A percentile compares a stretch with the other conserved stretches of the same genome.
These are phyloP conservation scores for Fusarium pseudonygamai DNA, from an alignment of 2,329 filamentous ascomycete genomes.

Conservation along the genomic window DNA sequence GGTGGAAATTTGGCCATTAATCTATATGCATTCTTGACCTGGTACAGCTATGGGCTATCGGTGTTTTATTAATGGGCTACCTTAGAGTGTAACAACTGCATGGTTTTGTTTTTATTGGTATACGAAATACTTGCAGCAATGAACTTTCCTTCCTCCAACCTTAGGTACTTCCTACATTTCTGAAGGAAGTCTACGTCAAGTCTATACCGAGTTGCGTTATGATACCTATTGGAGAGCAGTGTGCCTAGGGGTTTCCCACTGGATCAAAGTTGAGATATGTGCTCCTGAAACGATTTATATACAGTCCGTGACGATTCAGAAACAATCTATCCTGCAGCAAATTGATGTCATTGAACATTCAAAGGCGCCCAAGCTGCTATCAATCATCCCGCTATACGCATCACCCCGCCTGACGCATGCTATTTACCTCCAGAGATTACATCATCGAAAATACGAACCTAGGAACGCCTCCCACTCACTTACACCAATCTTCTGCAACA, in stretches of 20 bases:
- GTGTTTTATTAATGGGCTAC: conserved; percentile 10
- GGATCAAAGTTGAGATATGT: background rate
- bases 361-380: background rate
- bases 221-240: background rate
- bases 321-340: background rate
- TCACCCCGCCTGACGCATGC: conserved; percentile 31
- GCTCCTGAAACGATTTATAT: background rate
- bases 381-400: conserved; percentile 33
- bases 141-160: background rate
- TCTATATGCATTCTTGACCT: background rate
- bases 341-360: conserved; percentile 1
- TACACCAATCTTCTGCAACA: background rate
- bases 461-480: background rate
- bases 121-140: background rate
- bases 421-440: conserved; percentile 36
- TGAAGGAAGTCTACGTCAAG: background rate
- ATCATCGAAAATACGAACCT: conserved; percentile 38
- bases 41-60: background rate
- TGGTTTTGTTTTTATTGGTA: conserved; percentile 2
- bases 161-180: background rate
- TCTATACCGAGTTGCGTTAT: background rate
- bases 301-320: background rate
- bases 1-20: conserved; percentile 26
- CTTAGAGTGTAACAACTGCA: background rate
- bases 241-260: background rate